Conservation (phyloP, 1,284 basidiomycete species). For the Dichomitus squalens region DNA sequence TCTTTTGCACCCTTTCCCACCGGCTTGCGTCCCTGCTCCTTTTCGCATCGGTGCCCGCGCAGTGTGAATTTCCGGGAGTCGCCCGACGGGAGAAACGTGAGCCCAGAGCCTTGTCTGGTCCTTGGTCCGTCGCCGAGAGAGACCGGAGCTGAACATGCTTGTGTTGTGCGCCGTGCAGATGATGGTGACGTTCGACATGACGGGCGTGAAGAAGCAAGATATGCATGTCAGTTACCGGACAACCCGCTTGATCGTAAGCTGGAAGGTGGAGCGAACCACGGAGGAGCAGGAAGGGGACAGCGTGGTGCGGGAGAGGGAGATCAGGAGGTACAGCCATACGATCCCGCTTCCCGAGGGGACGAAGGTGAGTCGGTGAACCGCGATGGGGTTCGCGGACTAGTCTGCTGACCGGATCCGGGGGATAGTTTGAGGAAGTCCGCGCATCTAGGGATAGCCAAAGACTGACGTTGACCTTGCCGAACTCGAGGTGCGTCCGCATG, state of each 20-base stretch:
- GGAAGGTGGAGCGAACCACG: conserved; percentile 56
- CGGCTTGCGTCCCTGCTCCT: neutral
- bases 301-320: conserved; percentile 58
- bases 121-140: neutral
- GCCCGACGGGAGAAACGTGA: conserved; percentile 60
- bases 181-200: conserved; percentile 60
- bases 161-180: conserved; percentile 22
- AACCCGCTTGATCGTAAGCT: conserved; percentile 65
- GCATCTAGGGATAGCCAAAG: conserved; percentile 60
- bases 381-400: neutral
- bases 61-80: conserved; percentile 70
- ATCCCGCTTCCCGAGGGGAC: conserved; percentile 52
- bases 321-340: conserved; percentile 51
- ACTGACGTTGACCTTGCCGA: conserved; percentile 67
- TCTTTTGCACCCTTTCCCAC: neutral
- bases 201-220: conserved; percentile 67
- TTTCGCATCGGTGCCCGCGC: conserved; percentile 18
- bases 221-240: conserved; percentile 72
- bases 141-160: conserved; percentile 1
- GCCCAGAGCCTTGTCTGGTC: conserved; percentile 33
- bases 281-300: conserved; percentile 62
- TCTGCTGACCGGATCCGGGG: neutral
- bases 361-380: conserved; percentile 33
- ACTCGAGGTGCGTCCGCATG: conserved; percentile 33
- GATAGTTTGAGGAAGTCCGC: conserved; percentile 67